These are phyloP conservation scores for Phytophthora chlamydospora DNA, from an alignment of 352 stramenopile species.

Conservation along the genomic window DNA sequence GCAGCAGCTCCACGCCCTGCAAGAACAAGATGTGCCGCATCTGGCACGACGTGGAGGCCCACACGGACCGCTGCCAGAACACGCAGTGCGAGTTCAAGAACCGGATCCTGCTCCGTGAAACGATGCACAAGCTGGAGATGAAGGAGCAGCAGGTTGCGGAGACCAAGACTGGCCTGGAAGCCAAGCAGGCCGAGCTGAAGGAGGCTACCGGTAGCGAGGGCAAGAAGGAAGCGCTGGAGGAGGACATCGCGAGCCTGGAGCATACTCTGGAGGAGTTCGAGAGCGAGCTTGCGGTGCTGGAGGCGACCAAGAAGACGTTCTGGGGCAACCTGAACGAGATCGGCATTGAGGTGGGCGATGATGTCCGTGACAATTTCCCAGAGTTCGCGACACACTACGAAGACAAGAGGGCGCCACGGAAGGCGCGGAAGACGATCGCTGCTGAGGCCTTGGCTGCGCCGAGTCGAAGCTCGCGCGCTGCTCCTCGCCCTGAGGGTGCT, in stretches of 20 bases:
- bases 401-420: constrained; percentile 45
- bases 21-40: constrained; percentile 74
- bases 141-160: constrained; percentile 57
- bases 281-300: constrained; percentile 47
- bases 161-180: constrained; percentile 37
- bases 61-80: constrained; percentile 73
- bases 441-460: constrained; percentile 13
- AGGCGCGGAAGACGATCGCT: constrained; percentile 29
- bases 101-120: constrained; percentile 73
- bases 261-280: constrained; percentile 60
- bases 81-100: constrained; percentile 72
- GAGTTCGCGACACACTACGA: constrained; percentile 57
- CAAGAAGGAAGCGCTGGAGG: constrained; percentile 53
- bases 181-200: constrained; percentile 53
- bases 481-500: constrained; percentile 12
- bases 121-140: constrained; percentile 78
- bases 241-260: constrained; percentile 66
- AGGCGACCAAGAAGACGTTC: constrained; percentile 59
- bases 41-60: constrained; percentile 76
- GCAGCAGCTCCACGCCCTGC: constrained; percentile 62
- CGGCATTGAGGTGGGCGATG: constrained; percentile 56
- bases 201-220: constrained; percentile 22
- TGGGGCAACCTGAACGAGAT: constrained; percentile 74
- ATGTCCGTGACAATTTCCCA: constrained; percentile 61
- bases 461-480: constrained; percentile 25